These are phyloP conservation scores for Monosporascus cannonballus DNA, from an alignment of 2,329 filamentous ascomycete species.

Conservation along the genomic window DNA sequence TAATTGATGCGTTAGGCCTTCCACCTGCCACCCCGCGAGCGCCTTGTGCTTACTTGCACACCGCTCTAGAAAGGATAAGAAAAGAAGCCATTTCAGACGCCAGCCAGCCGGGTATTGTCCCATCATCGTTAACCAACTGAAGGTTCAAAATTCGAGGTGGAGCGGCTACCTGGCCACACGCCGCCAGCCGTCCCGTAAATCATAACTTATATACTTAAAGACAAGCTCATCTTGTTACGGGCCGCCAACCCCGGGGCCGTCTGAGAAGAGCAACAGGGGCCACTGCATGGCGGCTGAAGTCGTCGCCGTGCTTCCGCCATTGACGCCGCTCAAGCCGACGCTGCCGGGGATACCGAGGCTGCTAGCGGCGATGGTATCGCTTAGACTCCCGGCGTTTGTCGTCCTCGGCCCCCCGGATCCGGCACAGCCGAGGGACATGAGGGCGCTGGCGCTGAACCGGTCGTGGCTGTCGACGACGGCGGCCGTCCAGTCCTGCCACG, in stretches of 20 bases:
- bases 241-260: constrained; percentile 19
- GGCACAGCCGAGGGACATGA: constrained; percentile 40
- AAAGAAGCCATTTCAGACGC: too few species aligned
- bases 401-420: constrained; percentile 12
- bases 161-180: too few species aligned
- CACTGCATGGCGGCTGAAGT: constrained; percentile 23
- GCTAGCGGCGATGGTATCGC: neutral
- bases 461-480: constrained; percentile 45
- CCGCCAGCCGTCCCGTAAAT: too few species aligned
- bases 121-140: too few species aligned
- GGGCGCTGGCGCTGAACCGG: constrained; percentile 41
- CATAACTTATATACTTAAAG: too few species aligned
- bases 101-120: too few species aligned
- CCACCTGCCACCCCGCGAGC: too few species aligned
- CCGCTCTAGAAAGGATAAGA: too few species aligned
- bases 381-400: neutral
- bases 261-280: constrained; percentile 25
- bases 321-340: constrained; percentile 3
- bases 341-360: neutral
- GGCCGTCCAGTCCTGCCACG: constrained; percentile 50
- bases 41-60: too few species aligned
- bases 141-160: too few species aligned
- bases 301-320: constrained; percentile 15
- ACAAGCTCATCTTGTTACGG: constrained; percentile 9
- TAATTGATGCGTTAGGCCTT: too few species aligned